Evolutionary conservation across 208 protist genomes (phyloP).

Genomic region (Leishmania arabica): DNA sequence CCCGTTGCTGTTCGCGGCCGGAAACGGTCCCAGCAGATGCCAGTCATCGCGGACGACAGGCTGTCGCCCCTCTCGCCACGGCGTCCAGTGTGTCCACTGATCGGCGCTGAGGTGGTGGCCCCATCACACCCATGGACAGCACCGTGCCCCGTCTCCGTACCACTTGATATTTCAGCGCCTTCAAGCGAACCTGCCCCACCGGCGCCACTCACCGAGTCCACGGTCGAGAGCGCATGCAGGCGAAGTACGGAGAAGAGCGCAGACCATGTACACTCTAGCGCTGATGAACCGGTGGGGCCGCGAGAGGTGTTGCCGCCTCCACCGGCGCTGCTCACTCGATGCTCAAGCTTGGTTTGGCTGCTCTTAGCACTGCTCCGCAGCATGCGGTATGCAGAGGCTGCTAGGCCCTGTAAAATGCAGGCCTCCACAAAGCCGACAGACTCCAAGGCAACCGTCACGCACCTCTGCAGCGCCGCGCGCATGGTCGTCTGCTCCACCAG

Average conservation of each 20-base stretch:
- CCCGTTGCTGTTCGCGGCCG: neutral
- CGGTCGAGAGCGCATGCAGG: conserved; percentile 7
- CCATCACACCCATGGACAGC: neutral
- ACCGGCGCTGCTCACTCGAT: neutral
- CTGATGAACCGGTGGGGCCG: neutral
- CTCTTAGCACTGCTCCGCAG: neutral
- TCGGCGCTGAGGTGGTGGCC: neutral
- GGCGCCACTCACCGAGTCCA: neutral
- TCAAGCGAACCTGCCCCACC: neutral
- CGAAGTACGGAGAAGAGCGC: conserved; percentile 8
- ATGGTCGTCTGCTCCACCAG: neutral
- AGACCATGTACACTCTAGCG: conserved; percentile 8
- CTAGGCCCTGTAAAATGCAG: conserved; percentile 12
- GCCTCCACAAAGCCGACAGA: conserved; percentile 17
- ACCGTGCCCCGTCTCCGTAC: neutral
- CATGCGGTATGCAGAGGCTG: conserved; percentile 1
- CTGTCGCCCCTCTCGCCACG: neutral
- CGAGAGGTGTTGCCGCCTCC: neutral
- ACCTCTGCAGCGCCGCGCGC: conserved; percentile 24
- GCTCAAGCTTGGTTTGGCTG: neutral
- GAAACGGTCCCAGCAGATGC: conserved; percentile 25
- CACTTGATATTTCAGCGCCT: neutral
- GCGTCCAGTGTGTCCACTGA: neutral
- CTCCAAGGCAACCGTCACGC: conserved; percentile 27
- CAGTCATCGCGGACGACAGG: neutral